Conservation (phyloP, 192 early-diverging fungal genomes). For the Entomortierella beljakovae region DNA sequence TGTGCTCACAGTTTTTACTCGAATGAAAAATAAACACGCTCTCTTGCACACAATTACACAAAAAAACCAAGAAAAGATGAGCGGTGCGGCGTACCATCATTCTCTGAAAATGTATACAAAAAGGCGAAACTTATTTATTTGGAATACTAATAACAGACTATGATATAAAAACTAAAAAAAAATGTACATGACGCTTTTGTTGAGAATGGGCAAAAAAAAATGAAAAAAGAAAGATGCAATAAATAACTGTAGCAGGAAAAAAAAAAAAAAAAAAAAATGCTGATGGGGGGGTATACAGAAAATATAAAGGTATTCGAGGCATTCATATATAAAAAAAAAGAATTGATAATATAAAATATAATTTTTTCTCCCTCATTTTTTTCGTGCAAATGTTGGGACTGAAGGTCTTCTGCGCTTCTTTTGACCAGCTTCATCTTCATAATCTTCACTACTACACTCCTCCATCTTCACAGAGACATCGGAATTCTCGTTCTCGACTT, state of each 20-base stretch:
- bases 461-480: background rate
- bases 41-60: no score
- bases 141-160: no score
- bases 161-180: background rate
- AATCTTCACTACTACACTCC: background rate
- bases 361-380: constrained; percentile 7
- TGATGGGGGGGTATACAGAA: no score
- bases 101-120: no score
- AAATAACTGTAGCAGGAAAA: background rate
- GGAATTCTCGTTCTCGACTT: background rate
- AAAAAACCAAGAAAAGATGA: no score
- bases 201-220: no score
- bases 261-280: constrained; percentile 1
- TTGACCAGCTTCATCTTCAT: constrained; percentile 22
- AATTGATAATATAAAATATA: constrained; percentile 3
- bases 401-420: constrained; percentile 25
- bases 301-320: no score
- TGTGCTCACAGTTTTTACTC: no score
- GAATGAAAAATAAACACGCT: no score
- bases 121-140: no score
- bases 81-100: no score
- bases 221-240: background rate
- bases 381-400: constrained; percentile 9
- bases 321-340: background rate
- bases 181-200: no score